Evolutionary conservation across 345 rosid genomes (phyloP).

Genomic region (Firmiana major): DNA sequence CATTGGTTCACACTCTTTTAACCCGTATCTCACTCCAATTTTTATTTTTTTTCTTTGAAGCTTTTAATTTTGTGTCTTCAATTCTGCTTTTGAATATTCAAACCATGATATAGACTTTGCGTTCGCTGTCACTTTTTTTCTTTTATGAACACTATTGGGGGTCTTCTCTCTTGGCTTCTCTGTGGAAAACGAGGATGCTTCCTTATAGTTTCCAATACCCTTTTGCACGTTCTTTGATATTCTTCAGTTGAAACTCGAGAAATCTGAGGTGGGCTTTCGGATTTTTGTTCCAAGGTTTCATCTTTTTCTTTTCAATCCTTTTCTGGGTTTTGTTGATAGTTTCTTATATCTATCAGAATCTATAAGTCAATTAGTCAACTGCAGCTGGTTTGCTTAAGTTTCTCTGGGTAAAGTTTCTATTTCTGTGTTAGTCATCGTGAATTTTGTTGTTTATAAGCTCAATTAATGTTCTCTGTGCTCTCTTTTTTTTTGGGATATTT

Average conservation of each 20-base stretch:
- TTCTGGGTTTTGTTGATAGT: neutral
- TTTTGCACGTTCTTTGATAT: slow-evolving; percentile 22
- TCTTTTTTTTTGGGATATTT: neutral
- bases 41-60: neutral
- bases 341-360: slow-evolving; percentile 3
- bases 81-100: slow-evolving; percentile 4
- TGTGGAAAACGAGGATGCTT: slow-evolving; percentile 14
- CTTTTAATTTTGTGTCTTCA: neutral
- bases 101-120: neutral
- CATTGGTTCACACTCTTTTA: neutral
- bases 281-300: neutral
- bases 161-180: slow-evolving; percentile 9
- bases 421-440: neutral
- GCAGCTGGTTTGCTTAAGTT: neutral
- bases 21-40: slow-evolving; percentile 1
- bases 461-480: slow-evolving; percentile 8
- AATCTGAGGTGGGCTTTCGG: slow-evolving; percentile 27
- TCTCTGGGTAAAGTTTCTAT: neutral
- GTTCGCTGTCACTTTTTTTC: neutral
- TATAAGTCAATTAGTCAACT: slow-evolving; percentile 9
- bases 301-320: neutral
- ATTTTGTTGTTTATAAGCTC: slow-evolving; percentile 15
- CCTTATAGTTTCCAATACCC: slow-evolving; percentile 1
- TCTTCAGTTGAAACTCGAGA: neutral
- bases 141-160: neutral